Evolutionary conservation across 768 basidiomycete genomes (phyloP), one percentile per base, ranked within the genome.

Genomic region (Chalciporus piperatus): DNA sequence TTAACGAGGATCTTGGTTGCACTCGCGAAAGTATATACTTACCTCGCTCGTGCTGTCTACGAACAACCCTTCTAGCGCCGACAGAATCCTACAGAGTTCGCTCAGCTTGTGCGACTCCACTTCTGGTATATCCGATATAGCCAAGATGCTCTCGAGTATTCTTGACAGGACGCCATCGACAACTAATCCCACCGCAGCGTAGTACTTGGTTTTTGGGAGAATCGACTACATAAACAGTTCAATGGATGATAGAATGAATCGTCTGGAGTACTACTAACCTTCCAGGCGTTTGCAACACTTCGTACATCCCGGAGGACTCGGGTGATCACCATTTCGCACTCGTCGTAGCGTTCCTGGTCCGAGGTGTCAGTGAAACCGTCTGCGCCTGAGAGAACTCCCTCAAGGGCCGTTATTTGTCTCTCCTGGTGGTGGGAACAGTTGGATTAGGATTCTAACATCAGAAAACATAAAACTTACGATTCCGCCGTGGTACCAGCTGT

Each of bases 41-140:
- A 85, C 87, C 66, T 84, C 77, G 20, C 75, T 76, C 9, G 76
- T 75, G 59, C 83, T 78, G 51, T 87, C 83, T 23, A 83, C 77
- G 61, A 95, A 97, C 20, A 94, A 65, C 3, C 83, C 87, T 63
- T 97, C 94, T 41, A 96, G 67, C 4, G 87, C 80, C 50, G 84
- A 81, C 46, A 97, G 66, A 27, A 92, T 84, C 44, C 82, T 78
- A 67, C 92, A 91, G 2, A 96, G 76, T 63, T 94, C 91, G 59
- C 85, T 85, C 41, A 97, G 70, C 45, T 83, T 77, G 58, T 88
- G 85, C 2, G 92, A 95, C 60, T 97, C 95, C 9, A 84, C 73
- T 59, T 89, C 92, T 0, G 94, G 84, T 54, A 98, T 97, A 67
- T 98, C 95, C 6, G 80, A 76, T 41, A 97, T 72, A 1, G 81